These are phyloP conservation scores for Sporothrix sp. DNA, from an alignment of 2,329 filamentous ascomycete species.

Conservation along the genomic window DNA sequence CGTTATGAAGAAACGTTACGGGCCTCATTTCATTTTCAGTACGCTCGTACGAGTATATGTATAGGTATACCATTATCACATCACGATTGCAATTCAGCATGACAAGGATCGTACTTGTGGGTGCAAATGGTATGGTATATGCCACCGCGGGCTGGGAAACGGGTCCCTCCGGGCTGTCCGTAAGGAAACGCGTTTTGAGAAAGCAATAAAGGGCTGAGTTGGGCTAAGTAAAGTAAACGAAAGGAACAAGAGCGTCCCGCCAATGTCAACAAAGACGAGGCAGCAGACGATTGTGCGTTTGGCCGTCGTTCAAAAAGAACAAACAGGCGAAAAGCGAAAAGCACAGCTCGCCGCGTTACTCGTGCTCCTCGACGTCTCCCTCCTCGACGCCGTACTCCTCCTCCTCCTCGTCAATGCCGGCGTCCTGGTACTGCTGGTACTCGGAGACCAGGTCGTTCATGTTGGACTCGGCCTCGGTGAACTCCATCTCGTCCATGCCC, in stretches of 20 bases:
- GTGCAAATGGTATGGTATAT: constrained; percentile 12
- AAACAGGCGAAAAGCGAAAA: background rate
- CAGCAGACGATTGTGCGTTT: too few species aligned
- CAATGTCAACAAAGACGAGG: too few species aligned
- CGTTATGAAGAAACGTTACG: too few species aligned
- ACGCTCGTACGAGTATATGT: too few species aligned
- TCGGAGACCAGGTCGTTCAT: constrained; percentile 99
- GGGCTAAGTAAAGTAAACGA: constrained; percentile 11
- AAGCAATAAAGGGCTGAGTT: constrained; percentile 13
- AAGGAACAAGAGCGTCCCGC: background rate
- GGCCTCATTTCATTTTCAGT: too few species aligned
- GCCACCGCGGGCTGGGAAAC: constrained; percentile 5
- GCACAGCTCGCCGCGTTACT: constrained; percentile 14
- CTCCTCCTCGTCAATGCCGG: constrained; percentile 92
- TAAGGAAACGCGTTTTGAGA: background rate
- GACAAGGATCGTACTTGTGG: background rate
- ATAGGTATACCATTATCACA: background rate
- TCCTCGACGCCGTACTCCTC: constrained; percentile 89
- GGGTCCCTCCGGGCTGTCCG: background rate
- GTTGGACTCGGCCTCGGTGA: constrained; percentile 99
- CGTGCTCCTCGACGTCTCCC: constrained; percentile 58
- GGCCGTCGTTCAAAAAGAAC: background rate
- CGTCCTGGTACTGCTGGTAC: constrained; percentile 99
- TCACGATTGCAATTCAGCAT: background rate
- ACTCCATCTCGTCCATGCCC: constrained; percentile 99